Evolutionary conservation across 805 yeast species (phyloP).

Genomic region (Clavispora fructus): DNA sequence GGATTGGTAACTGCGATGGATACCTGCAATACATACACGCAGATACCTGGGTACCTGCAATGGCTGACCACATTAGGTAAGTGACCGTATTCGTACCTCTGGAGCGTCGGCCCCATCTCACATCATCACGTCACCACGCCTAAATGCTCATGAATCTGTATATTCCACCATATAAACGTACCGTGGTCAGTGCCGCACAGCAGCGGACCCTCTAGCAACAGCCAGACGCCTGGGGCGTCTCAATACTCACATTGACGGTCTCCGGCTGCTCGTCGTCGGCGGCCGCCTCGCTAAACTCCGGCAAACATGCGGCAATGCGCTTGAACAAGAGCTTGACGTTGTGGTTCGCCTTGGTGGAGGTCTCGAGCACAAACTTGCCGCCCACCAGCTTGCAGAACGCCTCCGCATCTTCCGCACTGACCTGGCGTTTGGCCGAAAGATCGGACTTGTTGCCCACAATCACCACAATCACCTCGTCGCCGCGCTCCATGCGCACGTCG

Average conservation of each 20-base stretch:
- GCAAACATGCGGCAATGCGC: conserved; percentile 84
- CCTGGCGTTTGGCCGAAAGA: conserved; percentile 71
- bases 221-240: conserved; percentile 12
- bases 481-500: conserved; percentile 91
- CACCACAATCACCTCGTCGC: conserved; percentile 81
- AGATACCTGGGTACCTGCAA: too few species aligned
- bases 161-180: not conserved
- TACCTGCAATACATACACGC: too few species aligned
- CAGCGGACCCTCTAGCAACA: conserved; percentile 8
- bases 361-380: conserved; percentile 81
- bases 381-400: conserved; percentile 64
- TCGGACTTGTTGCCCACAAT: conserved; percentile 92
- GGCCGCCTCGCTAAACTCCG: conserved; percentile 51
- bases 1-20: too few species aligned
- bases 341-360: conserved; percentile 91
- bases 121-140: too few species aligned
- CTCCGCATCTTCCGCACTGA: conserved; percentile 80
- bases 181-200: not conserved
- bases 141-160: not conserved
- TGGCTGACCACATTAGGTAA: too few species aligned
- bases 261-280: conserved; percentile 23
- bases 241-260: conserved; percentile 36
- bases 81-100: too few species aligned
- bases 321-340: conserved; percentile 88
- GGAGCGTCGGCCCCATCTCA: too few species aligned